Percentiles rank a stretch among this genome's conserved stretches.
Evolutionary conservation across 805 yeast genomes (phyloP).

Genomic region (Zygosaccharomyces bisporus): DNA sequence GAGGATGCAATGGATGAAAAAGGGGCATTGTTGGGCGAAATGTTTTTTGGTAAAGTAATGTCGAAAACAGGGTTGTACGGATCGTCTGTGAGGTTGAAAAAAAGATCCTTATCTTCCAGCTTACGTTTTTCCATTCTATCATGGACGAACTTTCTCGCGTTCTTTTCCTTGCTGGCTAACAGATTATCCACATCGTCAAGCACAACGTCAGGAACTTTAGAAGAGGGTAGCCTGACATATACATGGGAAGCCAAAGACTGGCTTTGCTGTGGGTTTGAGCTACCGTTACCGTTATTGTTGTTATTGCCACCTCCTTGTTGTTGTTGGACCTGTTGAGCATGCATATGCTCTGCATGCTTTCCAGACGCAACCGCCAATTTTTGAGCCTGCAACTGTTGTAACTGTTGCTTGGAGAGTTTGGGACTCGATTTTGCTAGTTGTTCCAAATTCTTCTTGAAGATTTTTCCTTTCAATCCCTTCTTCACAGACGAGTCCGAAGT

Average conservation of each 20-base stretch:
- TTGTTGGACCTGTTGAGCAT: constrained; percentile 6
- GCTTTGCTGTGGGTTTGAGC: constrained; percentile 17
- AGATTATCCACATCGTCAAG: constrained; percentile 76
- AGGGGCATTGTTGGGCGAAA: constrained; percentile 64
- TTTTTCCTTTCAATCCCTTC: constrained; percentile 17
- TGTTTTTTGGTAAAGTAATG: constrained; percentile 51
- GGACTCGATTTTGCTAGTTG: constrained; percentile 22
- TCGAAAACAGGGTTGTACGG: constrained; percentile 78
- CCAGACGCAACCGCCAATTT: constrained; percentile 8
- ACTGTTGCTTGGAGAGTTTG: constrained; percentile 26
- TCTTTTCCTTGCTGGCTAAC: constrained; percentile 67
- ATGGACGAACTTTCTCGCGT: constrained; percentile 77
- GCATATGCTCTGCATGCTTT: constrained; percentile 6
- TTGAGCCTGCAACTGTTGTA: constrained; percentile 22
- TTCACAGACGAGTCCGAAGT: constrained; percentile 24
- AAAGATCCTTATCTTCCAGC: constrained; percentile 62
- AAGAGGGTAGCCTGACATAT: constrained; percentile 81
- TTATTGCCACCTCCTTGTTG: constrained; percentile 3
- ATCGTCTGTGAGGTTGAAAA: constrained; percentile 83
- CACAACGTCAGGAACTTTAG: constrained; percentile 91
- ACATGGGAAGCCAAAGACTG: constrained; percentile 49
- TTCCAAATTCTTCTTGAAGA: constrained; percentile 23
- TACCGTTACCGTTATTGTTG: constrained; percentile 11
- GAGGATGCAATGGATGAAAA: constrained; percentile 75
- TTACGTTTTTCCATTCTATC: constrained; percentile 75